Base-by-base conservation (phyloP, 495 filamentous ascomycete genomes). In the Daldinia concentrica region DNA sequence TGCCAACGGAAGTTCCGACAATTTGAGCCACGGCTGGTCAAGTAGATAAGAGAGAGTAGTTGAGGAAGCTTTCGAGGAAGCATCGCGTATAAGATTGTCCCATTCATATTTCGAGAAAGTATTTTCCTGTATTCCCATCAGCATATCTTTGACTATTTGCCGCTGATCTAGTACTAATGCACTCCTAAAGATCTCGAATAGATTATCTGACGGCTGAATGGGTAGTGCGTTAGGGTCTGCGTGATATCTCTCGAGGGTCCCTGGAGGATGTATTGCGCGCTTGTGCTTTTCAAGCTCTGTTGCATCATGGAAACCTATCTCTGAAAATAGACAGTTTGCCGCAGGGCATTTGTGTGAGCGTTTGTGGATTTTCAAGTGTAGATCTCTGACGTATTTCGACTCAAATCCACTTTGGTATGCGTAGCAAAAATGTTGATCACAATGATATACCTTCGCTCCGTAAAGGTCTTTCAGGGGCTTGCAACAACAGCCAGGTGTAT, bases 351-450 rank as follows among this genome's bases (percentile, higher is more conserved):
- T 66, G 8, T 66, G n/a, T 30, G 39, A 39, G 17, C 68, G 50
- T 9, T 55, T 32, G 58, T 71, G 68, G 1, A 66, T 51, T n/a
- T 30, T 9, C 12, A 58, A 32, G n/a, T 71, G 68, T 24, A 11
- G 11, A 2, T 62, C 62, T 26, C 68, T 61, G 14, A 6, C 30
- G 19, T 6, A 1, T 12, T 24, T 52, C 15, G 50, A 66, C 8
- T 50, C 51, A 22, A 71, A 66, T 3, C 62, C 68, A 26, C 9
- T 50, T 11, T 17, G 56, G 34, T 66, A 71, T 43, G 62, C 68
- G 27, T 62, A 17, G 41, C 68, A 71, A 22, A 58, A 66, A 26
- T 50, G 15, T 36, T 71, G 68, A 26, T 71, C 39, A 19, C 68
- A 71, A 43, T 71, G 32, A 29, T 66, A 66, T 32, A 66, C 19